Evolutionary conservation across 176 grass and related monocot species (phyloP).

Genomic region (Melocanna baccifera): DNA sequence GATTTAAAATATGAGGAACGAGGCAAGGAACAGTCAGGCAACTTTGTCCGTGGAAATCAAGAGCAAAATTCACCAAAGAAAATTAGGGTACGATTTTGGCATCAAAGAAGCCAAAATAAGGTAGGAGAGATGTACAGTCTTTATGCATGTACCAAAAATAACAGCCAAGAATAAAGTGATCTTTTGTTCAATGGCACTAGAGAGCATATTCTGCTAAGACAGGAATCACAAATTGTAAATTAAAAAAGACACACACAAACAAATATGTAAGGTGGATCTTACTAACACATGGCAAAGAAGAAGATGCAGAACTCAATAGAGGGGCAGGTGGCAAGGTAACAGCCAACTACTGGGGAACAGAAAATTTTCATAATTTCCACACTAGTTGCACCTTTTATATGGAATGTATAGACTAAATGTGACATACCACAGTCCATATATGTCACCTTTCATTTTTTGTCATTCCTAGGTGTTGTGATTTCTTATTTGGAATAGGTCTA

Average conservation of each 20-base stretch:
- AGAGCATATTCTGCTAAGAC: neutral
- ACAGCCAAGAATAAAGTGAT: neutral
- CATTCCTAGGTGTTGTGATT: neutral
- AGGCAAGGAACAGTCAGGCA: neutral
- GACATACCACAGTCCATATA: neutral
- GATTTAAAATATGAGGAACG: neutral
- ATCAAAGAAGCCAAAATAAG: neutral
- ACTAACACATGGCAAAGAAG: neutral
- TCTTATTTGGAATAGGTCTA: neutral
- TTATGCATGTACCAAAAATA: neutral
- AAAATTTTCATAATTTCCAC: neutral
- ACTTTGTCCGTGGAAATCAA: neutral
- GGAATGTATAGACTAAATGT: neutral
- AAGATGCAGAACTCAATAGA: neutral
- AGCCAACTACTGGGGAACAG: neutral
- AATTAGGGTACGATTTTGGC: neutral
- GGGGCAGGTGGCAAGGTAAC: neutral
- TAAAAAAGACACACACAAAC: neutral
- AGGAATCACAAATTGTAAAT: neutral
- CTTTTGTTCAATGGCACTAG: neutral
- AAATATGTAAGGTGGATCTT: neutral
- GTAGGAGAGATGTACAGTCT: neutral
- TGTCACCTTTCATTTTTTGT: neutral
- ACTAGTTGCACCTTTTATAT: neutral
- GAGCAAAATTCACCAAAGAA: neutral